phyloP scores from a whole-genome alignment of 352 stramenopile species.

The Phytophthora ramorum region DNA sequence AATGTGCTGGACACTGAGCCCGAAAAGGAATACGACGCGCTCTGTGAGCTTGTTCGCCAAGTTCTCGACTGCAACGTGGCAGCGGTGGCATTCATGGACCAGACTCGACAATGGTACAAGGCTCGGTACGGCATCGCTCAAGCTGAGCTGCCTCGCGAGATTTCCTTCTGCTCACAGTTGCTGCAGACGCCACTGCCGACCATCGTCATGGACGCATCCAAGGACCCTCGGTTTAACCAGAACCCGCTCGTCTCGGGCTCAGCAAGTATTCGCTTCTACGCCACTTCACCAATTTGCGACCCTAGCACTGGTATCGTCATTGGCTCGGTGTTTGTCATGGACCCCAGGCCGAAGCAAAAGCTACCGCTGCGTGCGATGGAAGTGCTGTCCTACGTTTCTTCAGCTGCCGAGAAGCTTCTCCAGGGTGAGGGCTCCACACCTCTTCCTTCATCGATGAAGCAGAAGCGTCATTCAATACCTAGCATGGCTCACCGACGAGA shows the following conservation, averaged over 20 bases:
- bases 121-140: conserved; percentile 74
- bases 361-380: conserved; percentile 66
- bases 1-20: conserved; percentile 49
- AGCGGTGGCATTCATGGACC: conserved; percentile 72
- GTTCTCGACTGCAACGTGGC: conserved; percentile 68
- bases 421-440: conserved; percentile 25
- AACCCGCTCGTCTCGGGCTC: conserved; percentile 90
- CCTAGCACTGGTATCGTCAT: conserved; percentile 61
- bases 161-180: conserved; percentile 72
- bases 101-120: conserved; percentile 76
- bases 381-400: conserved; percentile 71
- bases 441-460: conserved; percentile 21
- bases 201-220: conserved; percentile 81
- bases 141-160: conserved; percentile 59
- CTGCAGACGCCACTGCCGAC: conserved; percentile 57
- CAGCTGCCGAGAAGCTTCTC: conserved; percentile 60
- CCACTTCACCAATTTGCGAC: conserved; percentile 75
- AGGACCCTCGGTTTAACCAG: conserved; percentile 85
- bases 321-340: conserved; percentile 87
- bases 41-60: conserved; percentile 73
- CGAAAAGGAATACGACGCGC: conserved; percentile 73
- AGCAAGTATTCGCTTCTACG: conserved; percentile 94
- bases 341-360: conserved; percentile 55
- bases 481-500: conserved; percentile 20
- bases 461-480: conserved; percentile 33